These are phyloP conservation scores for Blastobotrys serpentis DNA, from an alignment of 1,139 yeast genomes.

Conservation along the genomic window DNA sequence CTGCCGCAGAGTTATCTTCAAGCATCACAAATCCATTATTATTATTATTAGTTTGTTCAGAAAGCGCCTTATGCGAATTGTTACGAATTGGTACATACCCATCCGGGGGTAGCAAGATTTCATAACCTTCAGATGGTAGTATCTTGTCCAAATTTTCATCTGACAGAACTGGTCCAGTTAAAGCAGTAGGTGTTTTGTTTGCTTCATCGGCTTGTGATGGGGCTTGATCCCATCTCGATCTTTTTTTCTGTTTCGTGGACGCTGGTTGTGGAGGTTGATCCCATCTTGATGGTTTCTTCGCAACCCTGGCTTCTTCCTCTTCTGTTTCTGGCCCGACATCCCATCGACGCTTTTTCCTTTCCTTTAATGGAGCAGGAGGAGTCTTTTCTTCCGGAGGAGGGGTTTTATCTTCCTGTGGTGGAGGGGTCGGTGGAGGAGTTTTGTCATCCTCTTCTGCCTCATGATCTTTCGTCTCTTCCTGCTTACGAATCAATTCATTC, in stretches of 20 bases:
- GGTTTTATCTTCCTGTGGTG: slow-evolving; percentile 16
- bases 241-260: slow-evolving; percentile 14
- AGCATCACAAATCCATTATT: slow-evolving; percentile 37
- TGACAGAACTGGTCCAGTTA: slow-evolving; percentile 29
- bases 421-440: too few species aligned
- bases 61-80: slow-evolving; percentile 26
- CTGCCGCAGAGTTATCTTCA: slow-evolving; percentile 33
- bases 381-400: slow-evolving; percentile 27
- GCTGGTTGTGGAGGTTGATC: slow-evolving; percentile 23
- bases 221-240: slow-evolving; percentile 36
- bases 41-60: slow-evolving; percentile 32
- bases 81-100: slow-evolving; percentile 43
- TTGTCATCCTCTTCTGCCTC: slow-evolving; percentile 20
- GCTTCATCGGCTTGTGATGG: slow-evolving; percentile 36
- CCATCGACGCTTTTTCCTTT: slow-evolving; percentile 36
- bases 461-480: slow-evolving; percentile 20
- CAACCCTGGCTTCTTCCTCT: slow-evolving; percentile 21
- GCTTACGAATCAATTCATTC: slow-evolving; percentile 29
- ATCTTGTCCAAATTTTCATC: slow-evolving; percentile 51
- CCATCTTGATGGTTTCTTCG: slow-evolving; percentile 26
- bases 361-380: slow-evolving; percentile 29
- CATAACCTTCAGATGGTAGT: slow-evolving; percentile 55
- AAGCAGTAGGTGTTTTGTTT: slow-evolving; percentile 37
- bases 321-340: slow-evolving; percentile 41
- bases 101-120: slow-evolving; percentile 49